These are phyloP conservation scores for Sphaerostilbella broomeana DNA, from an alignment of 2,329 filamentous ascomycete species.

Conservation along the genomic window DNA sequence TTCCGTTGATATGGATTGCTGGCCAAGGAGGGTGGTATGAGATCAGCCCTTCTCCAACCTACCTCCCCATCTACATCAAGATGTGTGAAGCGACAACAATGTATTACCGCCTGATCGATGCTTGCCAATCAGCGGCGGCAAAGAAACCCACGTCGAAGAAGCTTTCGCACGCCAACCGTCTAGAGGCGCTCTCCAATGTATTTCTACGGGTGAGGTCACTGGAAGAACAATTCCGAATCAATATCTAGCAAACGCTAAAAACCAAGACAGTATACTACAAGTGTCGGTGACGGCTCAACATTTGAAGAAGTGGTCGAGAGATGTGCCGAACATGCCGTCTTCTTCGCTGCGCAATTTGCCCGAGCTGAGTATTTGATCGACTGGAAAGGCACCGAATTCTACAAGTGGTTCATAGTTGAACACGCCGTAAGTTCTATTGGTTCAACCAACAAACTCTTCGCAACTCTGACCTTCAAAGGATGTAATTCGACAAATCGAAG, in stretches of 20 bases:
- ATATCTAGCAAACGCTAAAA: background rate
- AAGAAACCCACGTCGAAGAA: constrained; percentile 25
- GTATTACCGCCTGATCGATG: constrained; percentile 56
- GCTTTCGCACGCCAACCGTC: constrained; percentile 16
- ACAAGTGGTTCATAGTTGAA: constrained; percentile 39
- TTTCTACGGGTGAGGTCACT: constrained; percentile 21
- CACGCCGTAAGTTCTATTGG: constrained; percentile 32
- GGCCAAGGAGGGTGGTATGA: constrained; percentile 60
- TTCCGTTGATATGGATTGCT: constrained; percentile 56
- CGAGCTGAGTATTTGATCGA: constrained; percentile 31
- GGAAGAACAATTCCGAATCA: no score
- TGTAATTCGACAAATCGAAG: constrained; percentile 19
- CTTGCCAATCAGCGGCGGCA: constrained; percentile 37
- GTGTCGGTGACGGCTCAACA: constrained; percentile 46
- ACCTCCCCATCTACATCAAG: constrained; percentile 47
- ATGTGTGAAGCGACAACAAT: constrained; percentile 59
- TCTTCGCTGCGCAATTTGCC: constrained; percentile 46
- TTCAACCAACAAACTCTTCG: no score
- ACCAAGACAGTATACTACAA: constrained; percentile 40
- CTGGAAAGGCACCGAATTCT: constrained; percentile 42
- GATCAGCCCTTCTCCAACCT: constrained; percentile 52
- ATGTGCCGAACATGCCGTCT: constrained; percentile 43
- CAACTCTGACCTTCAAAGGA: constrained; percentile 21
- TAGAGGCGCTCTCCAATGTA: constrained; percentile 19
- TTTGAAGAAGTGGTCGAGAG: constrained; percentile 42